Evolutionary conservation across 768 basidiomycete species (phyloP), one percentile per base, ranked within the genome.

Genomic region (Tylopilus felleus): DNA sequence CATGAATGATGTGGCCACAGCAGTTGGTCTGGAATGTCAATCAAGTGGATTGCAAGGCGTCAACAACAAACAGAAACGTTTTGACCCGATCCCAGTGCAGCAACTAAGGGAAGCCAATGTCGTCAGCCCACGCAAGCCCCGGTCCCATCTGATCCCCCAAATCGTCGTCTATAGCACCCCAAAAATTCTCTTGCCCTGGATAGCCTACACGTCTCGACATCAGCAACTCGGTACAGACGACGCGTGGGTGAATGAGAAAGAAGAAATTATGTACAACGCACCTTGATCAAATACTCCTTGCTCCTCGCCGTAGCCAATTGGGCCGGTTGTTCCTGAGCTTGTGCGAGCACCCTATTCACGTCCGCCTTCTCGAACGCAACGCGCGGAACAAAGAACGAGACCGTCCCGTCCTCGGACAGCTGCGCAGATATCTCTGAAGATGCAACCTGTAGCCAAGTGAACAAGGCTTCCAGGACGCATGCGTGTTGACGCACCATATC

Each of bases 211-310:
- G 25, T 27, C 25, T 27, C 25, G 25, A 27, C 4, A 27, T 27
- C 25, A 27, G 25, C 25, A n/a, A 27, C 7, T 27, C 25, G 25
- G 25, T 27, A 27, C n/a, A n/a, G n/a, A n/a, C n/a, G n/a, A n/a
- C n/a, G n/a, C n/a, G n/a, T n/a, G n/a, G n/a, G n/a, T n/a, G n/a
- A n/a, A n/a, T n/a, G n/a, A n/a, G n/a, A n/a, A n/a, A n/a, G n/a
- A n/a, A n/a, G n/a, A n/a, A n/a, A n/a, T n/a, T n/a, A n/a, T n/a
- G n/a, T n/a, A n/a, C n/a, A n/a, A 14, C 73, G 45, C 29, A 86
- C 88, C 81, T 92, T 93, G 29, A 62, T 74, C 61, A 93, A 65
- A 57, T 83, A 93, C 43, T 92, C 91, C 61, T 77, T 86, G 66
- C 84, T 86, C 65, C 78, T 74, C 38, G 77, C 81, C 61, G 86